Percentiles rank a stretch among this genome's conserved stretches.
Conservation (phyloP, 192 early-diverging fungal genomes). For the Linnemannia hyalina region DNA sequence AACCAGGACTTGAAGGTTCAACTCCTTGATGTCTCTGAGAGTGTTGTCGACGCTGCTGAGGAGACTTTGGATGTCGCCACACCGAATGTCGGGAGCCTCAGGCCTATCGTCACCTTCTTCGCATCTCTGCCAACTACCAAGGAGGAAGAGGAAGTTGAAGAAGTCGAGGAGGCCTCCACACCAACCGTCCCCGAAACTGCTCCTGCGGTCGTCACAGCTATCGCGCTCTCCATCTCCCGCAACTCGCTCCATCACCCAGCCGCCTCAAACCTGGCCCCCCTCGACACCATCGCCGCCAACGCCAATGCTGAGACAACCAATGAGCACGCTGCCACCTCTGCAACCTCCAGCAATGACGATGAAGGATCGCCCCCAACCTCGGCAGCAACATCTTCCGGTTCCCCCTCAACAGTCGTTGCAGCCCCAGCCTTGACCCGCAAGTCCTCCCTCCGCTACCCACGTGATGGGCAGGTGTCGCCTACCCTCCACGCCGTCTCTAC, state of each 20-base stretch:
- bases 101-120: background rate
- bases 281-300: constrained; percentile 15
- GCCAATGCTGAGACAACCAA: background rate
- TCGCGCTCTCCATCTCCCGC: background rate
- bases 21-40: constrained; percentile 4
- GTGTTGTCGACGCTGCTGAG: background rate
- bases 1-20: constrained; percentile 35
- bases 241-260: constrained; percentile 19
- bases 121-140: background rate
- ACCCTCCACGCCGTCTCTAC: background rate
- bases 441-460: constrained; percentile 33
- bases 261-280: constrained; percentile 13
- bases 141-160: background rate
- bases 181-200: background rate
- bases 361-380: background rate
- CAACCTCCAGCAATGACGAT: background rate
- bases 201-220: background rate
- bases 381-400: background rate
- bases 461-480: constrained; percentile 20
- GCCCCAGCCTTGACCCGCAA: constrained; percentile 35
- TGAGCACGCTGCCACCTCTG: background rate
- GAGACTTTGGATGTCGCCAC: background rate
- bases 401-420: background rate
- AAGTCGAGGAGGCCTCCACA: background rate
- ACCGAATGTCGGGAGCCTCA: background rate